A percentile compares a stretch with the other conserved stretches of the same genome.
These are phyloP conservation scores for Aspergillus neoniger DNA, from an alignment of 2,329 filamentous ascomycete genomes.

Conservation along the genomic window DNA sequence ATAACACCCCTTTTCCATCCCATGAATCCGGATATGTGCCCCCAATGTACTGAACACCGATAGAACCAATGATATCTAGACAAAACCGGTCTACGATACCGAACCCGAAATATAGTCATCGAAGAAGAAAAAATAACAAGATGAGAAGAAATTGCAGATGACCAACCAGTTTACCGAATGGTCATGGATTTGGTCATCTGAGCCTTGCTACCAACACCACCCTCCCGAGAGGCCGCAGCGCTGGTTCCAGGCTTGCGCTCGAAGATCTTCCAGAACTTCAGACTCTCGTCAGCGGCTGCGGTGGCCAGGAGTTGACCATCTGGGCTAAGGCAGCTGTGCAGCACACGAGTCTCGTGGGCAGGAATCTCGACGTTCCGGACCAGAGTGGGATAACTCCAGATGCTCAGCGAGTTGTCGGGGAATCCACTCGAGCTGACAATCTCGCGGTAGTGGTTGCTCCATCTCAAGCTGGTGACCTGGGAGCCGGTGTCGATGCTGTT, in stretches of 20 bases:
- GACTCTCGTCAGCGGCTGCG: constrained; percentile 89
- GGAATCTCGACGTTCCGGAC: constrained; percentile 98
- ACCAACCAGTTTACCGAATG: constrained; percentile 63
- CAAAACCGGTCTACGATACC: not conserved
- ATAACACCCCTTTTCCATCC: not conserved
- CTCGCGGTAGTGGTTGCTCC: constrained; percentile 97
- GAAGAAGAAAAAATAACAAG: constrained; percentile 12
- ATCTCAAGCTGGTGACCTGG: constrained; percentile 92
- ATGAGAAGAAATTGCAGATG: constrained; percentile 10
- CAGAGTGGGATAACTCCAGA: constrained; percentile 97
- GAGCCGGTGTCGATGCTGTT: constrained; percentile 99
- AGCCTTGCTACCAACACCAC: constrained; percentile 73
- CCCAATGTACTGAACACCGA: constrained; percentile 4
- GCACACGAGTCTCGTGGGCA: constrained; percentile 91
- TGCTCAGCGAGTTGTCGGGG: constrained; percentile 98
- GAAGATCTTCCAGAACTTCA: constrained; percentile 99
- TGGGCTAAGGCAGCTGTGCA: constrained; percentile 95
- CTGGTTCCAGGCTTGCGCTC: constrained; percentile 89
- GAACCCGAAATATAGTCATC: constrained; percentile 1
- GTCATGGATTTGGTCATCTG: constrained; percentile 95
- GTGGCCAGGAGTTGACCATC: constrained; percentile 98
- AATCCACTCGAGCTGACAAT: constrained; percentile 97
- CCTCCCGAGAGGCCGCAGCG: constrained; percentile 62
- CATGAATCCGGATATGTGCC: constrained; percentile 4
- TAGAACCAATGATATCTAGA: constrained; percentile 7